Evolutionary conservation across 2,329 filamentous ascomycete genomes (phyloP), one percentile per base, ranked within the genome.

Genomic region (Ophiocordyceps camponoti-floridani): DNA sequence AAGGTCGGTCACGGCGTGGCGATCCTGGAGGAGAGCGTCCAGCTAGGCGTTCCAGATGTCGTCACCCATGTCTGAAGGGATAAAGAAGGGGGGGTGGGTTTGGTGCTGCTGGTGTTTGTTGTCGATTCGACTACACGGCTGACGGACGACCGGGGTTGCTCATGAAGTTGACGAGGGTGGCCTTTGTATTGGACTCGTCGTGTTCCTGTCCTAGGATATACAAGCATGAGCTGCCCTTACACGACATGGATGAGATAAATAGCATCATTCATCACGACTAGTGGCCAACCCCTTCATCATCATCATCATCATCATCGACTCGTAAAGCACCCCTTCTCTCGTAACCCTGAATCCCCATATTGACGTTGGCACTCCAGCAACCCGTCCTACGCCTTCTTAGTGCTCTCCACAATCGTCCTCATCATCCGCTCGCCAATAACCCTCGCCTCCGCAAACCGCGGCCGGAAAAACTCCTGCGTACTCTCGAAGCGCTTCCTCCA

Each of bases 361-460:
- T 23, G 23, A n/a, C n/a, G n/a, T n/a, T n/a, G n/a, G n/a, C 23
- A 23, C 23, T 23, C 23, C 23, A 23, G 23, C 23, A 23, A 23
- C 23, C 23, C 23, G 23, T 23, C 23, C 16, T 19, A 38, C 9
- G 35, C 16, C 18, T 38, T 2, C 35, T 38, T 19, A 1, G 18
- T 38, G 61, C 85, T 89, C 64, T 89, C 84, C 52, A 95, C 64
- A 54, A 98, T 91, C 41, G 86, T 91, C 68, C 82, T 87, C 63
- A 98, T 93, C 91, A 98, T 98, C 59, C 88, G 82, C 58, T 95
- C 94, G 3, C 91, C 91, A 35, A 98, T 68, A 53, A 80, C 78
- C 44, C 81, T 85, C 6, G 91, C 91, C 58, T 93, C 88, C 1
- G 78, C 76, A 57, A 98, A 95, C 30, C 89, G 69, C 2, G 87